Percentiles rank a stretch among this genome's conserved stretches.
Evolutionary conservation across 2,329 filamentous ascomycete genomes (phyloP).

Genomic region (Nemania sp.): DNA sequence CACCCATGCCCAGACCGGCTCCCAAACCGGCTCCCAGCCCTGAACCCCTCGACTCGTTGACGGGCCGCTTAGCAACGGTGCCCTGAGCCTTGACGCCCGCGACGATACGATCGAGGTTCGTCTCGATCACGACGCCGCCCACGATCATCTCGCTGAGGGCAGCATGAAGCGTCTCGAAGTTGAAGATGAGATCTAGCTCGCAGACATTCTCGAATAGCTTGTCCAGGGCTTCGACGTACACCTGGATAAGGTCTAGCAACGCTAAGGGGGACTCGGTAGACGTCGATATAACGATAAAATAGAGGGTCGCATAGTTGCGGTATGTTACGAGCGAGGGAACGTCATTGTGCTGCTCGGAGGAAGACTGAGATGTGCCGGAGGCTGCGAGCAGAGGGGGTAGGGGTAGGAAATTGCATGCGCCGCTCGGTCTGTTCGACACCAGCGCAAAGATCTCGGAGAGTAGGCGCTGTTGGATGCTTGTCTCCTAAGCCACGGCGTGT

Average conservation of each 20-base stretch:
- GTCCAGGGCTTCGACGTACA: slow-evolving; percentile 96
- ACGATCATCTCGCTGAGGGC: slow-evolving; percentile 94
- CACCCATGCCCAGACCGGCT: slow-evolving; percentile 66
- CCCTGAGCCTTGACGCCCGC: slow-evolving; percentile 83
- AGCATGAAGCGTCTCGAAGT: slow-evolving; percentile 96
- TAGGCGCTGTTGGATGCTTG: slow-evolving; percentile 93
- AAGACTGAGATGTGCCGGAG: slow-evolving; percentile 72
- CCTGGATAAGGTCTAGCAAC: slow-evolving; percentile 95
- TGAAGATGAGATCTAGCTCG: slow-evolving; percentile 98
- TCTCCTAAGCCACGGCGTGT: slow-evolving; percentile 73
- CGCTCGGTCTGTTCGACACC: slow-evolving; percentile 89
- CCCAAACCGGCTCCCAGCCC: slow-evolving; percentile 63
- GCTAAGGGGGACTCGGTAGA: slow-evolving; percentile 96
- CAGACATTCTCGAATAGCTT: slow-evolving; percentile 98
- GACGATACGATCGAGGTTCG: slow-evolving; percentile 87
- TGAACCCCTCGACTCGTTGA: slow-evolving; percentile 72
- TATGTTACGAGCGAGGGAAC: slow-evolving; percentile 96
- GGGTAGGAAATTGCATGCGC: slow-evolving; percentile 97
- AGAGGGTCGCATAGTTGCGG: slow-evolving; percentile 96
- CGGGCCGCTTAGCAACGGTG: slow-evolving; percentile 80
- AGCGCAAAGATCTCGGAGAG: slow-evolving; percentile 98
- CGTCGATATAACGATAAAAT: slow-evolving; percentile 98
- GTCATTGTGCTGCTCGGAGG: slow-evolving; percentile 80
- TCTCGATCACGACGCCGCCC: slow-evolving; percentile 94
- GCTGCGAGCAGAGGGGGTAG: slow-evolving; percentile 74